Evolutionary conservation across 108 stramenopile genomes (phyloP), one percentile per base, ranked within the genome.

Genomic region (Aurantiochytrium sp.): DNA sequence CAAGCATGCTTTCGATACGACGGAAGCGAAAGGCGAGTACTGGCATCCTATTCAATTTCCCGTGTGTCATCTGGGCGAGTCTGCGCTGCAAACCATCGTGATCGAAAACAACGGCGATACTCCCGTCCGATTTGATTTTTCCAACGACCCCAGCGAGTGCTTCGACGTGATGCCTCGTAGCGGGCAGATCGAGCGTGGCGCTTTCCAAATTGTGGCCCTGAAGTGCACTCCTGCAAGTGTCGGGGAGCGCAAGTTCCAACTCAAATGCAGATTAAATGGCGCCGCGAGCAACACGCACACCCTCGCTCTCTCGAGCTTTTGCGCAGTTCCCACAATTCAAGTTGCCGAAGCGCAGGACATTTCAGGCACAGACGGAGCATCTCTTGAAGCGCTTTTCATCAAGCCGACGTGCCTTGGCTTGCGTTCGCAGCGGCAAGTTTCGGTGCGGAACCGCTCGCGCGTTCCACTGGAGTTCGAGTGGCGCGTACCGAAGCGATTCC

Each of bases 81-180:
- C 90, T 51, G 90, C 92, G 14, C 92, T 92, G n/a, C 92, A 93
- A 53, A 93, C 92, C 19, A 44, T 91, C 49, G 90, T 91, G 35
- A 44, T 93, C 25, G 44, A 90, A 8, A 93, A 93, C 64, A 90
- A 73, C n/a, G 92, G 93, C 72, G 92, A 93, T 53, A 91, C 91
- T 6, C 93, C 93, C 14, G 92, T 89, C 5, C 88, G 49, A 23
- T 93, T 93, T 88, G 57, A 42, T 42, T 92, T 92, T 55, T 49
- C 29, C 25, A 89, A 19, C 69, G 91, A 83, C 57, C 87, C 28
- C 5, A 21, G 8, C 51, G 89, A 4, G 57, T 59, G 42, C 44
- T 93, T 93, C 43, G 47, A 42, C 25, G 92, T 93, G 28, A 92
- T 92, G 58, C 93, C 93, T 5, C 47, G 45, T 53, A 57, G 88